Evolutionary conservation across 768 basidiomycete species (phyloP), one percentile per base, ranked within the genome.

Genomic region (Collybia sp.): DNA sequence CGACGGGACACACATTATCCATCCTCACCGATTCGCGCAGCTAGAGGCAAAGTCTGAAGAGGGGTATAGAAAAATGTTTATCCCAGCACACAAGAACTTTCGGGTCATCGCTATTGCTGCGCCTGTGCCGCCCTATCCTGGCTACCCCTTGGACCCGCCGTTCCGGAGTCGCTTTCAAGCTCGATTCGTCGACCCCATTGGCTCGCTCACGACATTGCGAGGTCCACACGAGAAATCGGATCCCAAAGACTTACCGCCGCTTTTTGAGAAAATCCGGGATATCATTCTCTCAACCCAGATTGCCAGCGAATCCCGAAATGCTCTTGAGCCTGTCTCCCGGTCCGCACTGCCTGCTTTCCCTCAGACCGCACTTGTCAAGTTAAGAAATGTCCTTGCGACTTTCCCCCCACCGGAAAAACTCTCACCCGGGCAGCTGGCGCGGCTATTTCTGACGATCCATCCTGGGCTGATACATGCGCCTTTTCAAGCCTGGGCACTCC

Each of bases 161-260:
- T 84, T 83, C 58, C 71, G 82, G 33, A 81, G 79, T 58, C 79
- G 83, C 16, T 85, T 83, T 57, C 82, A 84, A 56, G 79, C 81
- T 9, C 75, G 83, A 17, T 84, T 83, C 56, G 60, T 84, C 30
- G 82, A 85, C 55, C 80, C 81, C 18, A 57, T 81, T 15, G 75
- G 76, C 13, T 65, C 81, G 0, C 53, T 78, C 16, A 66, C 79
- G 6, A 71, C 77, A 12, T 69, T 80, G 31, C 62, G 59, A 44
- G 51, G 46, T n/a, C 46, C 58, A 3, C 43, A 30, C 25, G 40
- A 45, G 17, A 38, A 40, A 47, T 15, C 41, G 35, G 32, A 45
- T 16, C 39, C 34, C 30, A 8, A 8, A 25, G 25, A 4, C 25
- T 47, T 46, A 0, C 35, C 51, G 18, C 44, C 67, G 3, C 57